phyloP scores from a whole-genome alignment of 2,329 filamentous ascomycete species.

The Beauveria varroae region DNA sequence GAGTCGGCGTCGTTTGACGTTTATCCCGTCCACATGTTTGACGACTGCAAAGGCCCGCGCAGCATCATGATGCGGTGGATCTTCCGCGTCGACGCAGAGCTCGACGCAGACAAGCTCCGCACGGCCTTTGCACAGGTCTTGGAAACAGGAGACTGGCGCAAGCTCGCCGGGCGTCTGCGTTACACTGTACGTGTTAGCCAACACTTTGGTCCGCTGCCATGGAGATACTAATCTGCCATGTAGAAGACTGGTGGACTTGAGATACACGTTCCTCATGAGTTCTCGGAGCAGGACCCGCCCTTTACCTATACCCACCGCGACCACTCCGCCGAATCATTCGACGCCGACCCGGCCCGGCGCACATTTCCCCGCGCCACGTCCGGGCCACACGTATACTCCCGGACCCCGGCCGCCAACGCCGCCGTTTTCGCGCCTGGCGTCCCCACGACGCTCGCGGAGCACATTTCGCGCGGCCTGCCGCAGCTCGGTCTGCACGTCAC shows the following conservation, averaged over 20 bases:
- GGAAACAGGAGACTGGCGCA: constrained; percentile 36
- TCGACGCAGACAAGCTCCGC: constrained; percentile 33
- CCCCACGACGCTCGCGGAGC: background rate
- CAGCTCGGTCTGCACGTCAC: background rate
- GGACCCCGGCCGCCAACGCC: background rate
- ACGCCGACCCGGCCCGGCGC: background rate
- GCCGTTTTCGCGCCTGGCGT: background rate
- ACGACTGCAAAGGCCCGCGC: constrained; percentile 19
- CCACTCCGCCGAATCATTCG: background rate
- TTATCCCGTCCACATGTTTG: constrained; percentile 26
- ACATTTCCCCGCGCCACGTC: background rate
- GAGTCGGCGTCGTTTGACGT: constrained; percentile 14
- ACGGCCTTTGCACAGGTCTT: constrained; percentile 29
- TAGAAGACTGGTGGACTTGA: background rate
- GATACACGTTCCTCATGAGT: background rate
- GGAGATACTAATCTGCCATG: background rate
- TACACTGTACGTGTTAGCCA: background rate
- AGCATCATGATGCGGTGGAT: constrained; percentile 24
- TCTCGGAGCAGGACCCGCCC: background rate
- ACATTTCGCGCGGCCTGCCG: background rate
- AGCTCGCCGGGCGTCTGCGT: constrained; percentile 36
- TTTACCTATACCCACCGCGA: background rate
- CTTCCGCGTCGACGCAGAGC: constrained; percentile 37
- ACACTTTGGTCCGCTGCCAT: no score
- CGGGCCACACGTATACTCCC: background rate